Percentiles rank a stretch among this genome's conserved stretches.
Conservation (phyloP, 2,329 filamentous ascomycete genomes). For the Colletotrichum liaoningense region DNA sequence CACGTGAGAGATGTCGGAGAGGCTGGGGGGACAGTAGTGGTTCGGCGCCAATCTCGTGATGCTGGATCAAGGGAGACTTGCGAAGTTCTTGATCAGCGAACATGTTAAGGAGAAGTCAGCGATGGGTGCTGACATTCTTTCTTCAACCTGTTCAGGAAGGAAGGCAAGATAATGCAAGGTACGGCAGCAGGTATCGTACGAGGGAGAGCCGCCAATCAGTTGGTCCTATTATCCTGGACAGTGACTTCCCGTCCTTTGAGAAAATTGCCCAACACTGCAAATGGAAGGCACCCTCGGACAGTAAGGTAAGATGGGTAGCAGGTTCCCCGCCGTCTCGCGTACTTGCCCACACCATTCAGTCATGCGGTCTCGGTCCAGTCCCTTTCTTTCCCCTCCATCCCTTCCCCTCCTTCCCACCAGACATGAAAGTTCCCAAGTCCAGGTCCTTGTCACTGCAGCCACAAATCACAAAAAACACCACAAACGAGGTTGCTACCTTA, state of each 20-base stretch:
- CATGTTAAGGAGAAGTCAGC: neutral
- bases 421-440: neutral
- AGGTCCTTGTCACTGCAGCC: neutral
- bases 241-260: neutral
- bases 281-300: neutral
- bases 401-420: neutral
- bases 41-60: neutral
- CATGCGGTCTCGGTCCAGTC: neutral
- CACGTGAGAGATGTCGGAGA: constrained; percentile 2
- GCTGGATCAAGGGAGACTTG: neutral
- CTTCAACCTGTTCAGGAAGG: neutral
- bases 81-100: neutral
- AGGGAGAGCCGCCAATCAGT: neutral
- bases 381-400: neutral
- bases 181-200: neutral
- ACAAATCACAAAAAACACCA: neutral
- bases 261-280: neutral
- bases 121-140: neutral
- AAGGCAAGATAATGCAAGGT: neutral
- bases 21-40: neutral
- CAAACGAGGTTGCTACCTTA: constrained; percentile 5
- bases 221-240: neutral
- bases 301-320: neutral
- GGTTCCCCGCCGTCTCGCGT: neutral
- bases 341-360: constrained; percentile 20